phyloP scores from a whole-genome alignment of 2,329 filamentous ascomycete genomes.

The Cryphonectria carpinicola region DNA sequence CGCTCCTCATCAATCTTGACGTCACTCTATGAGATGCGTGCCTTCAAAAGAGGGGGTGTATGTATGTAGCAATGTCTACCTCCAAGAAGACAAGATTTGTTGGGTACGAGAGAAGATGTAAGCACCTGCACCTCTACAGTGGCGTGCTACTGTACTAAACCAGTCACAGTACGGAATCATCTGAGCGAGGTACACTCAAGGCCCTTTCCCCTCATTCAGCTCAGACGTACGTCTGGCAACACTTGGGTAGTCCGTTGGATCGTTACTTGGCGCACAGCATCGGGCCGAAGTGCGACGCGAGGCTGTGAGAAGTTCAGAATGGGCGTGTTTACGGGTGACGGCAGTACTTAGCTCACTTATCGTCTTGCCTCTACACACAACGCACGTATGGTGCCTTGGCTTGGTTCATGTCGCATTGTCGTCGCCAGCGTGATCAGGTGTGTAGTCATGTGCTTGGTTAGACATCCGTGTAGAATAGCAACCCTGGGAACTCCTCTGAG shows the following conservation, averaged over 20 bases:
- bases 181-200: not conserved
- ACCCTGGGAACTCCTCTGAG: conserved; percentile 27
- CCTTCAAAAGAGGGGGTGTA: not conserved
- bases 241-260: not conserved
- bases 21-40: not conserved
- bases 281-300: not conserved
- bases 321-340: not conserved
- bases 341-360: not conserved
- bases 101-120: not conserved
- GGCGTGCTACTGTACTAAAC: not conserved
- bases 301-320: not conserved
- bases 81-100: not conserved
- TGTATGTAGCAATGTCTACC: not conserved
- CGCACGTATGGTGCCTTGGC: not conserved
- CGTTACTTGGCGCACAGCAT: not conserved
- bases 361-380: not conserved
- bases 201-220: not conserved
- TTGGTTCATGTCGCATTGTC: not conserved
- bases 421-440: not conserved
- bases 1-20: not conserved
- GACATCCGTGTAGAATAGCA: conserved; percentile 36
- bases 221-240: not conserved
- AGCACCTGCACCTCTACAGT: not conserved
- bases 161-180: not conserved
- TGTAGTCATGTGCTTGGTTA: conserved; percentile 27